These are phyloP conservation scores for Xylariaceae sp. DNA, from an alignment of 2,329 filamentous ascomycete genomes.

Conservation along the genomic window DNA sequence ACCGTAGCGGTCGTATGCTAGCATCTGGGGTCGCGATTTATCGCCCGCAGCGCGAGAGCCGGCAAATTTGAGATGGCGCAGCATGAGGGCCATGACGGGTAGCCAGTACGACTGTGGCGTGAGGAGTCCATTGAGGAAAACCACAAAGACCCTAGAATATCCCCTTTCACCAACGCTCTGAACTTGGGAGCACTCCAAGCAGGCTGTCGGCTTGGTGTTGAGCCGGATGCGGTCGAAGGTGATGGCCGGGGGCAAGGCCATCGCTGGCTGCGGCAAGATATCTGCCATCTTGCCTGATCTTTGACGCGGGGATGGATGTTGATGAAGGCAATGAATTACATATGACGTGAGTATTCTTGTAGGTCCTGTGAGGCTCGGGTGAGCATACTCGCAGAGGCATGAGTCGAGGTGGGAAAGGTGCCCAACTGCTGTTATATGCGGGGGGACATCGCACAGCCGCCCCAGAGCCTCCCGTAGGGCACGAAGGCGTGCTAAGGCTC, in stretches of 20 bases:
- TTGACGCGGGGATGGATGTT: not conserved
- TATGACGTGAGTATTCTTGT: too few relatives aligned
- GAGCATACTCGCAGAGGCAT: too few relatives aligned
- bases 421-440: too few relatives aligned
- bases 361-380: too few relatives aligned
- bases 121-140: conserved; percentile 32
- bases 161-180: conserved; percentile 12
- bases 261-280: conserved; percentile 17
- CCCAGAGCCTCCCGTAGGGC: too few relatives aligned
- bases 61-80: conserved; percentile 14
- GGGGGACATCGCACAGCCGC: too few relatives aligned
- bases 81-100: conserved; percentile 21
- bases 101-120: conserved; percentile 27
- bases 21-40: conserved; percentile 34
- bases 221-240: conserved; percentile 20
- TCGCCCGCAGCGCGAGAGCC: not conserved
- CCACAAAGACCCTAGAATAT: conserved; percentile 20
- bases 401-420: too few relatives aligned
- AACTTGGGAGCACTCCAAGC: conserved; percentile 21
- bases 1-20: conserved; percentile 56
- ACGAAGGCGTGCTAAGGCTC: too few relatives aligned
- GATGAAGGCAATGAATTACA: not conserved
- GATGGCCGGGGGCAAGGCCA: conserved; percentile 21
- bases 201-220: conserved; percentile 22
- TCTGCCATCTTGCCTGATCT: conserved; percentile 13